Conservation (phyloP, 2,329 filamentous ascomycete genomes). For the Fusarium pininemorale region DNA sequence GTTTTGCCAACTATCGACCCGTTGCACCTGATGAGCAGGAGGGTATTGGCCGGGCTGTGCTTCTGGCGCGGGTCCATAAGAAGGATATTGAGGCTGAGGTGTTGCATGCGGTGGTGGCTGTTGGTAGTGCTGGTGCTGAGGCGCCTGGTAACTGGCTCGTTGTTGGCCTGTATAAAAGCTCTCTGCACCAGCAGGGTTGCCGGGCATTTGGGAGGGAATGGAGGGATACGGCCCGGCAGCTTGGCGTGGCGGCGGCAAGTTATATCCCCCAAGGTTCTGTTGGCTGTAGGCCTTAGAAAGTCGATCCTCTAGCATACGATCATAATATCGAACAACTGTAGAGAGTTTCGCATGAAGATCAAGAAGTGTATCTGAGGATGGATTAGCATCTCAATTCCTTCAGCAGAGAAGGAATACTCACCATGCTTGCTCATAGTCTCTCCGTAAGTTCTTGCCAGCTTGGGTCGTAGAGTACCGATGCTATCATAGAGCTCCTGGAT, state of each 20-base stretch:
- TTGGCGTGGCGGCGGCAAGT: slow-evolving; percentile 60
- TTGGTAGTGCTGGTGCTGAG: slow-evolving; percentile 48
- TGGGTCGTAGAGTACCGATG: slow-evolving; percentile 91
- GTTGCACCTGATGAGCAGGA: slow-evolving; percentile 57
- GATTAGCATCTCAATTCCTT: slow-evolving; percentile 23
- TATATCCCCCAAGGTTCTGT: slow-evolving; percentile 74
- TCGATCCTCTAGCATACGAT: slow-evolving; percentile 96
- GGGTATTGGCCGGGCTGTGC: slow-evolving; percentile 55
- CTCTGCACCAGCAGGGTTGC: slow-evolving; percentile 68
- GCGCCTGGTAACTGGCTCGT: slow-evolving; percentile 61
- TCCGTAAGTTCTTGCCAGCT: slow-evolving; percentile 93
- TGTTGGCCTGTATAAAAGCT: slow-evolving; percentile 82
- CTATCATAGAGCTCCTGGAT: slow-evolving; percentile 98
- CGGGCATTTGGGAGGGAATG: slow-evolving; percentile 64
- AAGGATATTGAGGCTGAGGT: slow-evolving; percentile 51
- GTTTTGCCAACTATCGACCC: slow-evolving; percentile 62
- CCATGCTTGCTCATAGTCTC: slow-evolving; percentile 99
- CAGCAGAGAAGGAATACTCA: slow-evolving; percentile 51
- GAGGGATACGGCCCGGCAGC: slow-evolving; percentile 75
- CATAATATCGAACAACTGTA: slow-evolving; percentile 96
- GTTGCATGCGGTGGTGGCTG: slow-evolving; percentile 46
- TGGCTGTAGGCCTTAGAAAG: slow-evolving; percentile 92
- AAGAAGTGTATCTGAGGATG: slow-evolving; percentile 78
- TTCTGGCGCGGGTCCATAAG: slow-evolving; percentile 54
- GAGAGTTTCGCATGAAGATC: slow-evolving; percentile 95